Evolutionary conservation across 306 rosid genomes (phyloP), one percentile per base, ranked within the genome.

Genomic region (Lagenaria siceraria): DNA sequence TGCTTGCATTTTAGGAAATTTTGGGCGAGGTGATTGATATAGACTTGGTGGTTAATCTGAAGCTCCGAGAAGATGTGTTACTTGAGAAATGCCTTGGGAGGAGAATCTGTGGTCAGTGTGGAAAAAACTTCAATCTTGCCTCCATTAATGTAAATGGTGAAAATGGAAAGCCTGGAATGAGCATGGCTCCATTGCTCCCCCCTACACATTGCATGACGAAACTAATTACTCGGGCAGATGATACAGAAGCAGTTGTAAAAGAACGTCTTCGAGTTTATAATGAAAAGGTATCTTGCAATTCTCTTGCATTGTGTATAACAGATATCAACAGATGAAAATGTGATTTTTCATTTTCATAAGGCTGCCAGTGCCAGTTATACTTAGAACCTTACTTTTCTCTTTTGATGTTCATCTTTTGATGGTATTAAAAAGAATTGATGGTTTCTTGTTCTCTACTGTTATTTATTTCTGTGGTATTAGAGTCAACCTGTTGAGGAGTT

Each of bases 111-210:
- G 80, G 90, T 78, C 82, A 95, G 79, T 95, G 99, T 53, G 90
- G 97, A 59, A 87, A 87, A 36, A 90, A 86, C 82, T 95, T 92
- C 78, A 95, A 95, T 80, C 85, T 92, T 82, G 97, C 97, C 5
- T 83, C 96, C 51, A 95, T 95, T 78, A 80, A 87, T 86, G 90
- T 89, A 24, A 80, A 87, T 87, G 90, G 89, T 14, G 87, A 85
- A 78, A 86, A 90, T 56, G 97, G 97, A 76, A 77, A 31, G 18
- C 96, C 93, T 54, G 96, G 81, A 71, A 89, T 95, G 60, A 79
- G 84, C 81, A 95, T 95, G 99, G 88, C 88, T 68, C 99, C 99
- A 36, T 93, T 95, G 87, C 97, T 95, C 51, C 99, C 99, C 58
- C 99, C 99, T 52, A 38, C 84, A 18, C 84, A 85, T 75, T 95